Evolutionary conservation across 139 green algal genomes (phyloP), one percentile per base, ranked within the genome.

Genomic region (Micractinium conductrix): DNA sequence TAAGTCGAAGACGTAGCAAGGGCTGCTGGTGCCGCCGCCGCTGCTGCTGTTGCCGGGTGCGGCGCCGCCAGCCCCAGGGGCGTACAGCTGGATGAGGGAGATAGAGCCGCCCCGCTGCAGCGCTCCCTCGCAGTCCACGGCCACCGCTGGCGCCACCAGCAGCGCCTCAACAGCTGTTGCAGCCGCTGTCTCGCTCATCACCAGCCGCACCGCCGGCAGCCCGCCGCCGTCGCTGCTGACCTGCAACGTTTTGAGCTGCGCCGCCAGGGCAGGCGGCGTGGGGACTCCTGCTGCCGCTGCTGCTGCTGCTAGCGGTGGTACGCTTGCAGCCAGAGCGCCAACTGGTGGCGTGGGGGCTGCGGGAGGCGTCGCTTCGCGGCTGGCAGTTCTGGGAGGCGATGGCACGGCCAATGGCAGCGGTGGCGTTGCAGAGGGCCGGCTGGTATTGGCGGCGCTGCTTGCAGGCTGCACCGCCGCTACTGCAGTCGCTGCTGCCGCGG

Each of bases 1-100:
- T 53, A 81, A 35, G 74, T 81, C 74, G 38, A 81, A 81, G 0
- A 81, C 74, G 53, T 55, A 81, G 74, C 50, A 70, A 53, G 70
- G 38, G 67, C n/a, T n/a, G n/a, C n/a, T n/a, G n/a, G n/a, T n/a
- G n/a, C n/a, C n/a, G n/a, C n/a, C 70, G 42, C 70, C 16, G 67
- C 33, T 45, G 37, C 37, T 22, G 67, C 67, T n/a, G 35, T 22
- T 63, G 53, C 53, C 53, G 19, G 28, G 53, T n/a, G 53, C 53
- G 53, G n/a, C 30, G 62, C 62, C n/a, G 37, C 35, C n/a, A 16
- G 44, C 37, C 21, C 21, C 48, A 19, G 37, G 53, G 19, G 53
- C 75, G 4, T 42, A 71, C 37, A 81, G 75, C 75, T 81, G 75
- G 19, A 81, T 35, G 37, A 81, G 75, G 28, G 75, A 35, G 37